These are phyloP conservation scores for Cinnamomum micranthum DNA, from an alignment of 164 flowering plant genomes.

Conservation along the genomic window DNA sequence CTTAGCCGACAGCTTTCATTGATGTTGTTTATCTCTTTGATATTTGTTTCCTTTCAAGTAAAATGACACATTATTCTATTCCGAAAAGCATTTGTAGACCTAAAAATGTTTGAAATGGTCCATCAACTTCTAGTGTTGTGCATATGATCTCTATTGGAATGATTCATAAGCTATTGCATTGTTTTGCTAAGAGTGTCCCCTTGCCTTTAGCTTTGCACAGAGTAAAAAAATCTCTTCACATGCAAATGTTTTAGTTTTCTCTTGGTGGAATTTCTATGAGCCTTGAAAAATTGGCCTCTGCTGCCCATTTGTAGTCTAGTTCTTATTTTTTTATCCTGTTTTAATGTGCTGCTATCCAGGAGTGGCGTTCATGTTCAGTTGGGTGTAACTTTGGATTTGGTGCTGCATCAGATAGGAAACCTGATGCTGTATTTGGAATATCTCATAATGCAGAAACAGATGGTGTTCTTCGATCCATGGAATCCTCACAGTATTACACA, in stretches of 20 bases:
- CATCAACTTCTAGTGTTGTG: no score
- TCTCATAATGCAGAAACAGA: conserved; percentile 31
- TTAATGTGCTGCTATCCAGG: conserved; percentile 36
- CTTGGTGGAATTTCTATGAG: not conserved
- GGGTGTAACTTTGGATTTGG: conserved; percentile 66
- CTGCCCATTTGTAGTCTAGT: not conserved
- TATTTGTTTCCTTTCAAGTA: no score
- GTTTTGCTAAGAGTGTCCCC: not conserved
- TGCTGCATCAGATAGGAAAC: conserved; percentile 20
- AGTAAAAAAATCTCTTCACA: not conserved
- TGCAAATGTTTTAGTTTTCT: not conserved
- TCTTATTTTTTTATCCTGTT: not conserved
- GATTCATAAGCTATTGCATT: no score
- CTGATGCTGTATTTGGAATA: conserved; percentile 78
- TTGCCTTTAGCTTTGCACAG: not conserved
- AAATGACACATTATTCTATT: no score
- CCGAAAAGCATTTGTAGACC: no score
- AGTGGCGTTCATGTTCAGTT: conserved; percentile 64
- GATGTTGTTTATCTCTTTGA: no score
- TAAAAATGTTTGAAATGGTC: no score
- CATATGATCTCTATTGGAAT: no score
- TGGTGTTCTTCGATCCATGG: conserved; percentile 83
- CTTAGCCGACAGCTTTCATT: no score
- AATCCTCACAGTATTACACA: conserved; percentile 74
- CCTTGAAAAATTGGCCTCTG: not conserved